Percentiles rank a stretch among this genome's conserved stretches.
Evolutionary conservation across 257 asterid species (phyloP).

Genomic region (Anisodus tanguticus): DNA sequence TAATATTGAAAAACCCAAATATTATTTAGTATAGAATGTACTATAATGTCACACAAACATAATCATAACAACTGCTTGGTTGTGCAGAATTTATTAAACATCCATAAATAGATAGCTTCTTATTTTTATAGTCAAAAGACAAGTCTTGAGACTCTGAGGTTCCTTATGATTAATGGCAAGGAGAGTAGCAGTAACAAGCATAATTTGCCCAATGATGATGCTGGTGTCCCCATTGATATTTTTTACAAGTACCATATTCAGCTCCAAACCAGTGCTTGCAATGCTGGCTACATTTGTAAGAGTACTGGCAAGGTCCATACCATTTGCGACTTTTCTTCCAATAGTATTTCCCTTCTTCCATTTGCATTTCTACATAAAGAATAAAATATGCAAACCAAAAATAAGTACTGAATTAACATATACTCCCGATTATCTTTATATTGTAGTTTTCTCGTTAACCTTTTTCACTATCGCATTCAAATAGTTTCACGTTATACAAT

Average conservation of each 20-base stretch:
- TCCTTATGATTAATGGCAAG: not conserved
- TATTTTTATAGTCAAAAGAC: not conserved
- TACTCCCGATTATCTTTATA: no score
- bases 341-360: conserved; percentile 15
- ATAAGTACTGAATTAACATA: no score
- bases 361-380: not conserved
- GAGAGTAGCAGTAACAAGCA: conserved; percentile 23
- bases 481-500: no score
- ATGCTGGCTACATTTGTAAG: not conserved
- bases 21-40: no score
- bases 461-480: no score
- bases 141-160: not conserved
- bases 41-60: not conserved
- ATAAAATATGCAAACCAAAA: not conserved
- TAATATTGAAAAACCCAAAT: no score
- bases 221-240: not conserved
- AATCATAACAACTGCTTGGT: not conserved
- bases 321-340: conserved; percentile 26
- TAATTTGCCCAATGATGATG: not conserved
- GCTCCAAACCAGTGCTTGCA: conserved; percentile 14
- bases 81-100: not conserved
- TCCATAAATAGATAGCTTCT: not conserved
- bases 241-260: not conserved
- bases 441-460: no score
- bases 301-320: not conserved